These are phyloP conservation scores for Grifola frondosa DNA, from an alignment of 1,284 basidiomycete species.

Conservation along the genomic window DNA sequence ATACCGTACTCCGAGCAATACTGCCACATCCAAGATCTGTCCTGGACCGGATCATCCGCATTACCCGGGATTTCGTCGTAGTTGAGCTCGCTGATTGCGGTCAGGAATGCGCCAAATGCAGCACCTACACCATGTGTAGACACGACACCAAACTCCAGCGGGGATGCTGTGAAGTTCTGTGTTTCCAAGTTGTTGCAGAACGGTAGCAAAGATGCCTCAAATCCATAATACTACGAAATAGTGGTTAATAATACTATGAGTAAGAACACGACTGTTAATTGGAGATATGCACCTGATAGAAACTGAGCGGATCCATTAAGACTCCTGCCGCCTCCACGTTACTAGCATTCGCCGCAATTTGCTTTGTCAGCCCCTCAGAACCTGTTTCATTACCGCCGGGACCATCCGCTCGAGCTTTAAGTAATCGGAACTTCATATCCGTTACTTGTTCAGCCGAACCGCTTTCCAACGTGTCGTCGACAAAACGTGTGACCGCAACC, in stretches of 20 bases:
- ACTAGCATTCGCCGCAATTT: conserved; percentile 36
- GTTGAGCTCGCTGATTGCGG: conserved; percentile 43
- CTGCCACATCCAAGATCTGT: conserved; percentile 52
- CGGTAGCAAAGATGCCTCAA: conserved; percentile 42
- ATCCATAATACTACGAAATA: conserved; percentile 44
- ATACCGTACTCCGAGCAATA: conserved; percentile 55
- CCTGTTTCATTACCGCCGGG: conserved; percentile 41
- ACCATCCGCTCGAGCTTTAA: conserved; percentile 42
- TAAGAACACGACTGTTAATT: neutral
- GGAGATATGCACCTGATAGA: conserved; percentile 42
- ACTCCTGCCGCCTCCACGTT: conserved; percentile 41
- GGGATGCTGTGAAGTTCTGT: conserved; percentile 37
- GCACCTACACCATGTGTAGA: conserved; percentile 33
- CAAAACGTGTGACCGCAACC: conserved; percentile 46
- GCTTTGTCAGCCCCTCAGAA: conserved; percentile 34
- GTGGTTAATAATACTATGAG: neutral
- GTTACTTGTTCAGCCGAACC: conserved; percentile 32
- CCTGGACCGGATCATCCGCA: conserved; percentile 41
- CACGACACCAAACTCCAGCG: conserved; percentile 40
- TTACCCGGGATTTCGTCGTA: conserved; percentile 44
- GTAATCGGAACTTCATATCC: conserved; percentile 42
- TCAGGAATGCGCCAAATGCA: conserved; percentile 42
- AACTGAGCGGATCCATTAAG: conserved; percentile 48
- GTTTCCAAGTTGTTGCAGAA: conserved; percentile 51
- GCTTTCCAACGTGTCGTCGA: conserved; percentile 40